A percentile compares a stretch with the other conserved stretches of the same genome.
These are phyloP conservation scores for Citrus mangshanensis DNA, from an alignment of 345 rosid genomes.

Conservation along the genomic window DNA sequence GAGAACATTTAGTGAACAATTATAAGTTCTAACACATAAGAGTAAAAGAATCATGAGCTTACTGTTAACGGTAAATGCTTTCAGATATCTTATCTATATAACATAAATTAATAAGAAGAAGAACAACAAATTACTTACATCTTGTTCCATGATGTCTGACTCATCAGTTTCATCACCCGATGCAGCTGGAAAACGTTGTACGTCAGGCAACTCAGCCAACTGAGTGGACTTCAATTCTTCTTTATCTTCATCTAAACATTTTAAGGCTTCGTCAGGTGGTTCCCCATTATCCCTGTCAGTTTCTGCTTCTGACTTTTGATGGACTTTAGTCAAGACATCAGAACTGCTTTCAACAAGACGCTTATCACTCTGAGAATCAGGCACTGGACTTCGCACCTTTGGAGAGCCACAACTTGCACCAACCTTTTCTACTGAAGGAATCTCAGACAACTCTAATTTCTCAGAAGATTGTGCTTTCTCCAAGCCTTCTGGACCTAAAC, in stretches of 20 bases:
- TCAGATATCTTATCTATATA: background rate
- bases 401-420: slow-evolving; percentile 21
- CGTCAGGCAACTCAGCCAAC: slow-evolving; percentile 30
- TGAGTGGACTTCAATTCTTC: slow-evolving; percentile 36
- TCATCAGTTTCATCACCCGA: slow-evolving; percentile 69
- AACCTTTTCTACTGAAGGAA: slow-evolving; percentile 23
- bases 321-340: slow-evolving; percentile 20
- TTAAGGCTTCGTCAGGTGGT: slow-evolving; percentile 26
- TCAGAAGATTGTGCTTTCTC: slow-evolving; percentile 33
- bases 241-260: slow-evolving; percentile 30
- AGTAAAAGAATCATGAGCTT: background rate
- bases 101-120: slow-evolving; percentile 2
- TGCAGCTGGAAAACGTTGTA: slow-evolving; percentile 34
- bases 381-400: slow-evolving; percentile 20
- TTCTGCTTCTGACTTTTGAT: slow-evolving; percentile 36
- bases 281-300: slow-evolving; percentile 26
- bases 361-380: slow-evolving; percentile 11
- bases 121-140: slow-evolving; percentile 56
- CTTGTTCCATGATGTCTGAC: slow-evolving; percentile 79
- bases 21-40: slow-evolving; percentile 1
- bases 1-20: background rate
- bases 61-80: background rate
- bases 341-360: slow-evolving; percentile 12
- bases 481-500: slow-evolving; percentile 37
- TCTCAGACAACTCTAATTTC: slow-evolving; percentile 31